Evolutionary conservation across 73 alveolate species (phyloP).

Genomic region (Loxodes magnus): DNA sequence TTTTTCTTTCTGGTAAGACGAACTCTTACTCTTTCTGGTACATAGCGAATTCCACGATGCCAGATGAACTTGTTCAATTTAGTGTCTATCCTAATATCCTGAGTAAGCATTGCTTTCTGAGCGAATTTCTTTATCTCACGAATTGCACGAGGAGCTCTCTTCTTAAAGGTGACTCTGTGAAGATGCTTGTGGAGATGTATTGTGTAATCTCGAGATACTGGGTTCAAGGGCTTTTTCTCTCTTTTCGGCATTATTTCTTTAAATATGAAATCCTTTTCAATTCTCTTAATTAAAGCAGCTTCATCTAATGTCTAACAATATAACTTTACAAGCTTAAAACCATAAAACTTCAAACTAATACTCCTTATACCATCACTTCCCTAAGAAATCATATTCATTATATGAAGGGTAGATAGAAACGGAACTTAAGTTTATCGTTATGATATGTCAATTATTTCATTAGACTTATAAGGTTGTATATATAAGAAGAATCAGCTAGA

Average conservation of each 20-base stretch:
- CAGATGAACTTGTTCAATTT: slow-evolving; percentile 81
- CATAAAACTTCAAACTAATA: no score
- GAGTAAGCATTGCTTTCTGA: slow-evolving; percentile 67
- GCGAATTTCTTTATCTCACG: slow-evolving; percentile 79
- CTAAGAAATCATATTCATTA: no score
- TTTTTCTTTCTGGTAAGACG: slow-evolving; percentile 73
- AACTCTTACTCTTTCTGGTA: slow-evolving; percentile 86
- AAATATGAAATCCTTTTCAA: no score
- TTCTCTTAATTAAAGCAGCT: no score
- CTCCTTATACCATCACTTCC: no score
- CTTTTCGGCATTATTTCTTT: slow-evolving; percentile 26
- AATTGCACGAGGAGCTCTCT: slow-evolving; percentile 88
- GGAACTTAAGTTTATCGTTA: no score
- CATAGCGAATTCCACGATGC: slow-evolving; percentile 87
- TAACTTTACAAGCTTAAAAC: no score
- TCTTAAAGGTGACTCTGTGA: slow-evolving; percentile 81
- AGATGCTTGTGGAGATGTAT: slow-evolving; percentile 75
- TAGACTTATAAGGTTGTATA: no score
- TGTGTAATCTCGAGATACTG: slow-evolving; percentile 76
- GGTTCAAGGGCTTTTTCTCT: slow-evolving; percentile 19
- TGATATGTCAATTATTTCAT: no score
- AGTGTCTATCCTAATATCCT: slow-evolving; percentile 87
- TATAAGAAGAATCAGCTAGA: no score
- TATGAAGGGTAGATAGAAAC: no score
- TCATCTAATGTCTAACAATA: no score